These are phyloP conservation scores for Trichaptum fuscoviolaceum DNA, from an alignment of 768 basidiomycete genomes.

Conservation along the genomic window DNA sequence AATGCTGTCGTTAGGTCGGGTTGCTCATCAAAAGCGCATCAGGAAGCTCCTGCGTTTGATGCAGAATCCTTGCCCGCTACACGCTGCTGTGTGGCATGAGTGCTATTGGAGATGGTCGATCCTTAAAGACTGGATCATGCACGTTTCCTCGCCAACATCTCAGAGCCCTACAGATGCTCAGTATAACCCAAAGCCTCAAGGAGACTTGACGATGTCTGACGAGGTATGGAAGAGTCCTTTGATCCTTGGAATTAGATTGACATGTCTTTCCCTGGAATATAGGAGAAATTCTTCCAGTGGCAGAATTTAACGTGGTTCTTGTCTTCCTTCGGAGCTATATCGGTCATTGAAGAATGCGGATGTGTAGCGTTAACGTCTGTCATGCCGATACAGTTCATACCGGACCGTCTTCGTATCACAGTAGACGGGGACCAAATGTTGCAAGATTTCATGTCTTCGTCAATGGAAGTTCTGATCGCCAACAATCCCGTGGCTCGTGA, in stretches of 20 bases:
- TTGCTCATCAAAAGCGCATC: constrained; percentile 75
- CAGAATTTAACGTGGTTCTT: constrained; percentile 78
- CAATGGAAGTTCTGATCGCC: constrained; percentile 65
- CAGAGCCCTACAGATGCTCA: constrained; percentile 7
- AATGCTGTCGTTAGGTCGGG: constrained; percentile 45
- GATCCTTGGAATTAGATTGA: background rate
- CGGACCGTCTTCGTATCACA: constrained; percentile 65
- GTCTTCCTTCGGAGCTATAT: constrained; percentile 65
- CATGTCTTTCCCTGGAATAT: constrained; percentile 4
- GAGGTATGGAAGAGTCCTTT: constrained; percentile 27
- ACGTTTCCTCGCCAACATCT: constrained; percentile 7
- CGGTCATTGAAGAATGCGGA: constrained; percentile 49
- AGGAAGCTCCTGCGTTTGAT: constrained; percentile 64
- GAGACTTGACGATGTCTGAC: constrained; percentile 32
- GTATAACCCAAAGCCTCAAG: constrained; percentile 10
- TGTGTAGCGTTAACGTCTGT: constrained; percentile 44
- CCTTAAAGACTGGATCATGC: constrained; percentile 55
- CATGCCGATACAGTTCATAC: constrained; percentile 55
- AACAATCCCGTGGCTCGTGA: constrained; percentile 68
- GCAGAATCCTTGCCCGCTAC: constrained; percentile 57
- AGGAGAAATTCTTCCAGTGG: constrained; percentile 82
- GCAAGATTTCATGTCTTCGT: constrained; percentile 57
- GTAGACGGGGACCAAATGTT: constrained; percentile 54
- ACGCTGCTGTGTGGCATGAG: constrained; percentile 79
- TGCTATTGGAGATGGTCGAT: constrained; percentile 71